Evolutionary conservation across 192 early-diverging fungal species (phyloP), one percentile per base, ranked within the genome.

Genomic region (Umbelopsis isabellina): DNA sequence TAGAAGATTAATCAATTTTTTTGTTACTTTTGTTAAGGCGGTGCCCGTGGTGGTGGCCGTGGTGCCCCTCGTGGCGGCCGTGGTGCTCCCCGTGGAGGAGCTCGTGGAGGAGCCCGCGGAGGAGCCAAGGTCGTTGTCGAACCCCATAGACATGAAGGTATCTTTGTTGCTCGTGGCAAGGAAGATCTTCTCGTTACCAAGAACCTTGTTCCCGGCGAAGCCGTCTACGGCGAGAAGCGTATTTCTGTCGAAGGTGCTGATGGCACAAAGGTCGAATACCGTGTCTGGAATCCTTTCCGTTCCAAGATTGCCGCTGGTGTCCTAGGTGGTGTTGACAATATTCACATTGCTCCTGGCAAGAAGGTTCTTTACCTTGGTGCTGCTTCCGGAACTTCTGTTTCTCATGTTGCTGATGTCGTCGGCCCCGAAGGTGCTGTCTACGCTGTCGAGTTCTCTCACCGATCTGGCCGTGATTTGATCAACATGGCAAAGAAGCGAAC

Each of bases 401-500:
- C 92, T 35, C 97, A 99, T 83, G 97, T 99, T 64, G 95, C 97
- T 20, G 97, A 98, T 81, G 90, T 98, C 41, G 95, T 99, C 75
- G 96, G 96, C 21, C 93, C 95, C 21, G 91, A 93, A 75, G 97
- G 97, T 78, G 88, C 95, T 49, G 97, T 99, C 58, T 99, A 98
- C 83, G 97, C 95, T 46, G 97, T 99, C 73, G 97, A 99, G 78
- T 99, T 99, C 86, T 98, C 98, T 70, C 97, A 98, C 89, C 91
- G 97, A 69, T 92, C 96, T 22, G 97, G 97, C 48, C 96, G 97
- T 83, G 97, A 99, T 74, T 86, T 99, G 72, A 98, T 99, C 86
- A 98, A 97, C 88, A 94, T 98, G 90, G 97, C 97, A 81, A 99
- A 99, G 91, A 99, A 99, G 91, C 94, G 97, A 72, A 98, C 96